Percentiles rank a stretch among this genome's conserved stretches.
Evolutionary conservation across 805 yeast species (phyloP).

Genomic region (Nakazawaea pomicola): DNA sequence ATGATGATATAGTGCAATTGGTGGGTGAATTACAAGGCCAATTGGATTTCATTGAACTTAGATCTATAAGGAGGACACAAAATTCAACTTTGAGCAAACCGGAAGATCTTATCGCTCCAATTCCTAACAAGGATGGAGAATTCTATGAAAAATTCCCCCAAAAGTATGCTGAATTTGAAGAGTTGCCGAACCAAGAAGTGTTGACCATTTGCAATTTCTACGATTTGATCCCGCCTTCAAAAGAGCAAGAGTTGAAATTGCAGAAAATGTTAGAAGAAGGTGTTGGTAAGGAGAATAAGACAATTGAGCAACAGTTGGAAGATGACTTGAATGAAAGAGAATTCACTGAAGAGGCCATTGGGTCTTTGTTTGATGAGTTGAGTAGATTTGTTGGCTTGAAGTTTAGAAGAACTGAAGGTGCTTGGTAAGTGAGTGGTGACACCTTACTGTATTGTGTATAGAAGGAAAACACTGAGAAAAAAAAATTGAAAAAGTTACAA

Average conservation of each 20-base stretch:
- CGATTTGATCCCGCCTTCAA: conserved; percentile 67
- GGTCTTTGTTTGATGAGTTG: conserved; percentile 54
- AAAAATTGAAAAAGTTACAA: neutral
- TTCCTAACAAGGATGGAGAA: conserved; percentile 78
- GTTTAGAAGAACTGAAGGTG: conserved; percentile 39
- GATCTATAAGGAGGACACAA: conserved; percentile 64
- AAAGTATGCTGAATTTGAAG: conserved; percentile 47
- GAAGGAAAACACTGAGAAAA: too few species aligned
- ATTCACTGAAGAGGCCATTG: conserved; percentile 42
- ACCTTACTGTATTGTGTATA: too few species aligned
- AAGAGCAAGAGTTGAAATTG: conserved; percentile 46
- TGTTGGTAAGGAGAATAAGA: conserved; percentile 23
- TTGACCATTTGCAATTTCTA: conserved; percentile 63
- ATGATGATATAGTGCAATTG: conserved; percentile 79
- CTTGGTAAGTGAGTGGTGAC: conserved; percentile 2
- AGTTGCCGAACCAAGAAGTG: conserved; percentile 39
- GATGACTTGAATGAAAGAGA: conserved; percentile 17
- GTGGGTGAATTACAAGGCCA: conserved; percentile 91
- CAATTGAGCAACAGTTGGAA: conserved; percentile 24
- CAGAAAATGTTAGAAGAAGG: conserved; percentile 50
- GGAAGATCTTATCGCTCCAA: conserved; percentile 51
- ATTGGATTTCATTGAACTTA: conserved; percentile 70
- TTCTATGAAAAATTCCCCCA: conserved; percentile 49
- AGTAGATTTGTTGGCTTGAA: conserved; percentile 66
- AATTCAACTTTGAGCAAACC: conserved; percentile 47